Conservation (phyloP, 169 alveolate species). For the Cryptosporidium viatorum region DNA sequence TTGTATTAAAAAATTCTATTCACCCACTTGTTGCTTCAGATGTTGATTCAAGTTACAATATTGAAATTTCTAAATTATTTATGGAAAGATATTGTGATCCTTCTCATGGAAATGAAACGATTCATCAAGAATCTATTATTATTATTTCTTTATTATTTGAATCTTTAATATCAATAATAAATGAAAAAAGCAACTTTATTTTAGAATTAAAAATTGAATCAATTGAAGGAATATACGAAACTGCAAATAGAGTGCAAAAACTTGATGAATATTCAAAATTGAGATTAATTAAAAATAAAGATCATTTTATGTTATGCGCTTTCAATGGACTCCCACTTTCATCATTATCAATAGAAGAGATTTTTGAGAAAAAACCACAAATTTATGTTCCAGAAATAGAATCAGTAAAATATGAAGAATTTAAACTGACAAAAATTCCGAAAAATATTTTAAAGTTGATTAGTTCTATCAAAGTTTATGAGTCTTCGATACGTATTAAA, state of each 20-base stretch:
- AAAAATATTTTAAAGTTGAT: slow-evolving; percentile 1
- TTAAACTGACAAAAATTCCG: slow-evolving; percentile 12
- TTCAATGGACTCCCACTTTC: slow-evolving; percentile 52
- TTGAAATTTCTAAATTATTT: slow-evolving; percentile 22
- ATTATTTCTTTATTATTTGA: slow-evolving; percentile 45
- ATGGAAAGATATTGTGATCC: slow-evolving; percentile 15
- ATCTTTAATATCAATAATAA: background rate
- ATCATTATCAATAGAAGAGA: background rate
- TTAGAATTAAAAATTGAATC: slow-evolving; percentile 35
- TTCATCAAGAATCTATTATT: slow-evolving; percentile 5
- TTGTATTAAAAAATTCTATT: background rate
- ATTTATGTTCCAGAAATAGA: slow-evolving; percentile 17
- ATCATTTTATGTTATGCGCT: background rate
- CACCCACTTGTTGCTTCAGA: background rate
- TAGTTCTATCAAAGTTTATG: background rate
- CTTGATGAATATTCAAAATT: slow-evolving; percentile 6
- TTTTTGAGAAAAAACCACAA: background rate
- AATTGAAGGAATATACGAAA: slow-evolving; percentile 29
- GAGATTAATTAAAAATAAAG: background rate
- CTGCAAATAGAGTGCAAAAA: background rate
- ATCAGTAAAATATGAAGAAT: background rate
- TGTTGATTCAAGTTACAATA: background rate
- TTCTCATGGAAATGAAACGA: background rate
- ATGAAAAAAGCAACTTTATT: background rate
- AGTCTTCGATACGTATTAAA: background rate